These are phyloP conservation scores for Raffaelea deltoideospora DNA, from an alignment of 2,329 filamentous ascomycete species.

Conservation along the genomic window DNA sequence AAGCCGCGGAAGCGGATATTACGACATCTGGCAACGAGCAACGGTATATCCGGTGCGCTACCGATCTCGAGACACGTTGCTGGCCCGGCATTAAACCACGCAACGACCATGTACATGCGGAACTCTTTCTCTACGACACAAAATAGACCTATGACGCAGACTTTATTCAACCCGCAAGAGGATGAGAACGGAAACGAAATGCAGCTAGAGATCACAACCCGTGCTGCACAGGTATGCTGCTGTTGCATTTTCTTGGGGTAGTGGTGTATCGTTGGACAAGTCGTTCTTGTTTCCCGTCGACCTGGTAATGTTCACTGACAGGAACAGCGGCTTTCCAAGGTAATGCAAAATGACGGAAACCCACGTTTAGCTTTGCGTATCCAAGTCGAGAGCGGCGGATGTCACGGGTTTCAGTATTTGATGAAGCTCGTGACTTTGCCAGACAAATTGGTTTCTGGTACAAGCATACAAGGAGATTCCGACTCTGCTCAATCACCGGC, in stretches of 20 bases:
- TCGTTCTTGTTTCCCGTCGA: too few species aligned
- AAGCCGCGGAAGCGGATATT: too few species aligned
- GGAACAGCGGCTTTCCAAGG: conserved; percentile 58
- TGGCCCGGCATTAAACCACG: too few species aligned
- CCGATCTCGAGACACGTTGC: too few species aligned
- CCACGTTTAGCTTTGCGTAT: conserved; percentile 78
- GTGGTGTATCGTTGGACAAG: not conserved
- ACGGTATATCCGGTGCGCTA: too few species aligned
- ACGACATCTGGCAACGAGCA: too few species aligned
- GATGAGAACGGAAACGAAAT: conserved; percentile 80
- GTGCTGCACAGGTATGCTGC: conserved; percentile 58
- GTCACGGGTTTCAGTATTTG: conserved; percentile 94
- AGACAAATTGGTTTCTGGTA: conserved; percentile 12
- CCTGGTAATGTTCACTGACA: too few species aligned
- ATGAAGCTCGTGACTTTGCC: conserved; percentile 68
- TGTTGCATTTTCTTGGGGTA: not conserved
- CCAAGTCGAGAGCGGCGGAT: conserved; percentile 83
- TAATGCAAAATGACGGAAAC: conserved; percentile 57
- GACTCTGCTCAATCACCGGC: conserved; percentile 16
- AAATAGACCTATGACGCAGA: conserved; percentile 25
- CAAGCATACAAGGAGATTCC: conserved; percentile 9
- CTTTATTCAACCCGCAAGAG: conserved; percentile 54
- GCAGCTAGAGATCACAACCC: conserved; percentile 66
- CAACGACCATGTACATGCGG: too few species aligned
- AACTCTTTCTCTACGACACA: conserved; percentile 25